Evolutionary conservation across 495 filamentous ascomycete species (phyloP).

Genomic region (Penicillium bovifimosum): DNA sequence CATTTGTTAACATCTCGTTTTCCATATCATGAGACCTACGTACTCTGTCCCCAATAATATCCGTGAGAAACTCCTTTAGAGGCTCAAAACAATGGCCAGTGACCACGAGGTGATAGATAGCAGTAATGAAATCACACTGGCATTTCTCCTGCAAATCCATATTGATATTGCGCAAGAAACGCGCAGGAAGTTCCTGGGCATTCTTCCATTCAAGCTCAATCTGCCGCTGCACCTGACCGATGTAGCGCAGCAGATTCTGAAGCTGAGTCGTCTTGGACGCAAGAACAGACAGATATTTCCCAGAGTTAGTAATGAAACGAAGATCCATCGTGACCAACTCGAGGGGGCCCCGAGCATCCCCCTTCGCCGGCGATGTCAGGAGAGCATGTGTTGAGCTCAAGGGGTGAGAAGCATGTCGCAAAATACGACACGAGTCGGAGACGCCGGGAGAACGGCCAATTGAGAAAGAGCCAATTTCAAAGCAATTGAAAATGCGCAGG

Average conservation of each 20-base stretch:
- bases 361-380: slow-evolving; percentile 39
- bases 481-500: slow-evolving; percentile 84
- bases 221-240: slow-evolving; percentile 66
- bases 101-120: slow-evolving; percentile 77
- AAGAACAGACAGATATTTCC: slow-evolving; percentile 72
- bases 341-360: slow-evolving; percentile 26
- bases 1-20: slow-evolving; percentile 13
- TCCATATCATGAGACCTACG: slow-evolving; percentile 10
- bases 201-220: slow-evolving; percentile 77
- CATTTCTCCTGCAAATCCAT: slow-evolving; percentile 56
- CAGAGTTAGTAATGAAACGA: slow-evolving; percentile 72
- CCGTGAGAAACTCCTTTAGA: slow-evolving; percentile 82
- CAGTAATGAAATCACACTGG: slow-evolving; percentile 63
- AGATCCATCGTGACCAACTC: slow-evolving; percentile 75
- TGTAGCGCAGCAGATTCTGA: slow-evolving; percentile 78
- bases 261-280: slow-evolving; percentile 82
- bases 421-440: slow-evolving; percentile 19
- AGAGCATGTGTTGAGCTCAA: slow-evolving; percentile 72
- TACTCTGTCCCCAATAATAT: slow-evolving; percentile 80
- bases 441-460: slow-evolving; percentile 23
- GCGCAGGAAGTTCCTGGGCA: slow-evolving; percentile 69
- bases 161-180: slow-evolving; percentile 70
- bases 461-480: slow-evolving; percentile 68
- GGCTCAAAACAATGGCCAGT: slow-evolving; percentile 75
- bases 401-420: slow-evolving; percentile 65